Percentiles rank a stretch among this genome's conserved stretches.
phyloP scores from a whole-genome alignment of 192 early-diverging fungal species.

The Entomortierella parvispora region DNA sequence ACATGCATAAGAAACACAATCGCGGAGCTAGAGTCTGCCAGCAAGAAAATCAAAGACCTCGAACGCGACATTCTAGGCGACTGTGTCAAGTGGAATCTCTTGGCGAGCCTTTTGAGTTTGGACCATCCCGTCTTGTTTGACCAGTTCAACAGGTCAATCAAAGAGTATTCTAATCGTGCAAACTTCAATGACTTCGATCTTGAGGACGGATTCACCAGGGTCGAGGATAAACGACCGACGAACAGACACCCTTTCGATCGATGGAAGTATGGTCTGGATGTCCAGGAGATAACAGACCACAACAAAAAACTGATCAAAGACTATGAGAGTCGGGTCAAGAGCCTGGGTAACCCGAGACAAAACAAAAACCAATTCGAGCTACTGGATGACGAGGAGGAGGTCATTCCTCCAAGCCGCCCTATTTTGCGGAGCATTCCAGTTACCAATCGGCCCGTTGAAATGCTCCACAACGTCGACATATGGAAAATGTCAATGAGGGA shows the following conservation, averaged over 20 bases:
- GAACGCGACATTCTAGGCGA: slow-evolving; percentile 10
- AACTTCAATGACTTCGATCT: neutral
- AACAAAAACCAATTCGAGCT: neutral
- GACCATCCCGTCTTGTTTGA: slow-evolving; percentile 3
- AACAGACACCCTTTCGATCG: slow-evolving; percentile 5
- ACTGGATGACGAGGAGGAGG: neutral
- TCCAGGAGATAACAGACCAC: slow-evolving; percentile 1
- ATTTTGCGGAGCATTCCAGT: slow-evolving; percentile 6
- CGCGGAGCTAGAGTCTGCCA: slow-evolving; percentile 2
- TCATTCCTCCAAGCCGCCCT: neutral
- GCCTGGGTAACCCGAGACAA: neutral
- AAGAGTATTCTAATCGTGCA: neutral
- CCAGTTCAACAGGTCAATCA: neutral
- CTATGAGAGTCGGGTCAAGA: neutral
- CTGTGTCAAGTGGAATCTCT: slow-evolving; percentile 20
- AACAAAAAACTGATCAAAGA: neutral
- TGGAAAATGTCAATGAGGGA: slow-evolving; percentile 63
- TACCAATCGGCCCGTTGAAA: slow-evolving; percentile 2
- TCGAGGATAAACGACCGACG: neutral
- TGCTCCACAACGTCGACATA: slow-evolving; percentile 28
- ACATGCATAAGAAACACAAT: slow-evolving; percentile 1
- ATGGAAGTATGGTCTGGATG: slow-evolving; percentile 24
- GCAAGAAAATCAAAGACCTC: slow-evolving; percentile 15
- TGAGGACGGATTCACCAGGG: slow-evolving; percentile 7
- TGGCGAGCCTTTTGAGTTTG: slow-evolving; percentile 7